phyloP scores from a whole-genome alignment of 2,329 filamentous ascomycete genomes.

The Ophiocordyceps robertsii region DNA sequence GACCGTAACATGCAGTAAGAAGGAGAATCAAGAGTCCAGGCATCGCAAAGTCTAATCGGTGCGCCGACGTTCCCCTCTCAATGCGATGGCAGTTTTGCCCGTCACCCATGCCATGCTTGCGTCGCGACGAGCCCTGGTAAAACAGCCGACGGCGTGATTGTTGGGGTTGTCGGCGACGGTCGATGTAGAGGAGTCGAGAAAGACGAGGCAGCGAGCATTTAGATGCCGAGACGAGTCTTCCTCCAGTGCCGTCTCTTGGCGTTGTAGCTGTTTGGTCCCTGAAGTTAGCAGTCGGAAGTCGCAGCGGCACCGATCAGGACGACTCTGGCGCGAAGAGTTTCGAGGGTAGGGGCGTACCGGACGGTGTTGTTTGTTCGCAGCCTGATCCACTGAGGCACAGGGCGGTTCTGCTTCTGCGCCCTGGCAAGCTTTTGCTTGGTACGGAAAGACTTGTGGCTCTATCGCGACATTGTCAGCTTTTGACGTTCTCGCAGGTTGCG shows the following conservation, averaged over 20 bases:
- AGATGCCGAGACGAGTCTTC: conserved; percentile 99
- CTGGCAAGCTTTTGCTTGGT: conserved; percentile 99
- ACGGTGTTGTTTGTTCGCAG: conserved; percentile 98
- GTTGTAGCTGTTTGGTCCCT: conserved; percentile 66
- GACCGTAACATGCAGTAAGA: conserved; percentile 31
- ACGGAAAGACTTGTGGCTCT: conserved; percentile 99
- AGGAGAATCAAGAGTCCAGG: conserved; percentile 24
- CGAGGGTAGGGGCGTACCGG: conserved; percentile 54
- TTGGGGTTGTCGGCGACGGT: conserved; percentile 8
- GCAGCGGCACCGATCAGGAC: not conserved
- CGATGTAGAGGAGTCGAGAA: conserved; percentile 13
- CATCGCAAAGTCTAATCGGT: conserved; percentile 16
- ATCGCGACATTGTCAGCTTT: conserved; percentile 4
- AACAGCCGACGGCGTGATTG: not conserved
- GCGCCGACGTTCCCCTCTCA: conserved; percentile 7
- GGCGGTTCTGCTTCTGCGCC: conserved; percentile 99
- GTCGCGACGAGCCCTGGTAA: not conserved
- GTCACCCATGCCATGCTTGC: conserved; percentile 1
- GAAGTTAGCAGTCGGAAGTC: not conserved
- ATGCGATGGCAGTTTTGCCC: not conserved
- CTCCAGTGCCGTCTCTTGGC: conserved; percentile 99
- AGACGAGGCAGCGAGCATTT: conserved; percentile 41
- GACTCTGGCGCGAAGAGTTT: not conserved
- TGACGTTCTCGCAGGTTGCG: not conserved
- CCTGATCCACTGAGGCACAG: conserved; percentile 99